Base-by-base conservation (phyloP, 176 grass and related monocot genomes). In the Zea mays region DNA sequence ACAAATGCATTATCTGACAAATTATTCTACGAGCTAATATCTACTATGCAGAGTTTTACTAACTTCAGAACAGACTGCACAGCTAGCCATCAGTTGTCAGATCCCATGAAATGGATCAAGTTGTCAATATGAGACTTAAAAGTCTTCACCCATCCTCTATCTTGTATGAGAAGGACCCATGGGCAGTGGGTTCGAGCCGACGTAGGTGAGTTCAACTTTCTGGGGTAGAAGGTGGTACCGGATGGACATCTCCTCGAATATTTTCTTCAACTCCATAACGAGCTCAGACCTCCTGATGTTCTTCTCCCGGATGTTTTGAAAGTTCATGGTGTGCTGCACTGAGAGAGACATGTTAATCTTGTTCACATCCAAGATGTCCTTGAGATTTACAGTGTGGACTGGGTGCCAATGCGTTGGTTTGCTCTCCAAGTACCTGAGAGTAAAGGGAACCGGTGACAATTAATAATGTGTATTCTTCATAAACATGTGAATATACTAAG, bases 241-340 rank as follows among this genome's bases (percentile, higher is more conserved):
- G 5, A 99, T 91, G 33, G 67, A 71, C 57, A 96, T 82, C 59
- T 99, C 96, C 78, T 96, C 88, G 3, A 99, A 96, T 72, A 93
- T 93, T 76, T 86, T 96, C 86, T 96, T 99, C 15, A 99, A 73
- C 78, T 82, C 89, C 75, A 93, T 85, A 51, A 99, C 85, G 3
- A 99, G 88, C 67, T 99, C 96, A 14, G 96, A 92, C 33, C 85
- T 90, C 58, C 96, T 89, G 49, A 65, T 78, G 74, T 73, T 84
- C 81, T 93, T 99, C 76, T 99, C 96, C 20, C 76, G 48, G 69
- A 99, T 89, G 40, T 99, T 95, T 64, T 99, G 96, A 58, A 90
- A 96, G 86, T 90, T 99, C 83, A 99, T 99, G 3, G 96, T 99
- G 84, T 99, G 96, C 55, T 80, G 86, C 5, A 92, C 88, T 76